Base-by-base conservation (phyloP, 768 basidiomycete genomes). In the Amanita muscaria region DNA sequence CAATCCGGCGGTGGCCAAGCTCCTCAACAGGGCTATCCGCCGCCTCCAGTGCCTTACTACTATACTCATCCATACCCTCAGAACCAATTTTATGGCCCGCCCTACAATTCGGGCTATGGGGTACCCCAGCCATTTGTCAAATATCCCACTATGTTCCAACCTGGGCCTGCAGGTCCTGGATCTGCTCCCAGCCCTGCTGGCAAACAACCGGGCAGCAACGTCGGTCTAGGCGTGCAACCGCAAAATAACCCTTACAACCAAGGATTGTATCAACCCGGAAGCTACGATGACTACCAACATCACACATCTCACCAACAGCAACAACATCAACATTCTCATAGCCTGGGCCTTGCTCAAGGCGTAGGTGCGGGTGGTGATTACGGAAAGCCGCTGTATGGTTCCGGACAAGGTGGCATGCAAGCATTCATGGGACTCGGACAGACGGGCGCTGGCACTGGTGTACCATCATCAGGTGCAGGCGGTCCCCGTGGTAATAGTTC, bases 131-230 rank as follows among this genome's bases (percentile, higher is more conserved):
- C 77, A 3, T 84, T 80, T 57, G 77, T 80, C 58, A 83, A 88
- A 63, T 88, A 87, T 56, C 83, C 83, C 2, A 61, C 83, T 23
- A 79, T 87, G 64, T 87, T 83, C 68, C 79, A 80, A 53, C 72
- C 78, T 24, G 80, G 77, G 7, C 80, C 81, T 12, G 80, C 83
- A 16, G 78, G 78, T 0, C 82, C 82, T 12, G 77, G 74, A 3
- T 74, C 75, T 12, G 79, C 74, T 4, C 75, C 80, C 0, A 80
- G 79, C 44, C 79, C 81, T 1, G 76, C 73, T 3, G 63, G 70
- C n/a, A 83, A 83, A 56, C 83, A 83, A 54, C 76, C 77, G 12
- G 76, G 74, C 30, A 69, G 66, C 39, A 69, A 73, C 43, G 70
- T 71, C 40, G 72, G 73, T 47, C 59, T 62, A 16, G 72, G 73